Evolutionary conservation across 352 stramenopile genomes (phyloP), one percentile per base, ranked within the genome.

Genomic region (Pythium dissotocum): DNA sequence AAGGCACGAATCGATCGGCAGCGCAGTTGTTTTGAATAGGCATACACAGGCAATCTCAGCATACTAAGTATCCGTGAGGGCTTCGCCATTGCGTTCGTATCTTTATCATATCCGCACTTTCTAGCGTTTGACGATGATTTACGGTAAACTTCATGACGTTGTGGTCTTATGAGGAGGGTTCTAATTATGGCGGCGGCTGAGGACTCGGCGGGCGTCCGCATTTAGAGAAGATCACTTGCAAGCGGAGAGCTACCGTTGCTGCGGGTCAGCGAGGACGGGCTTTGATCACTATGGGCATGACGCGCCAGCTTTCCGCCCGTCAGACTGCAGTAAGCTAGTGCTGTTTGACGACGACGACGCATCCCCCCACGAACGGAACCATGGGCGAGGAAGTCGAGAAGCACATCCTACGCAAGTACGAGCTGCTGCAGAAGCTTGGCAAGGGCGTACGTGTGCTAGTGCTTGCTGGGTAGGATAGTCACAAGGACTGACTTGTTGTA

Each of bases 341-440:
- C 14, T 32, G 6, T 53, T 53, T 53, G 46, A 53, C n/a, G 16
- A 16, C 46, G 7, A 30, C 1, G 14, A 51, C 42, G 10, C 14
- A 24, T 6, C 4, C 46, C 7, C 5, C 12, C 2, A 30, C 4
- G 21, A 5, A 53, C 10, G 67, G 46, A 62, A 46, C 56, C n/a
- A 98, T 98, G 92, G 87, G 85, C 7, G 93, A 98, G 78, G 89
- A 97, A 69, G 88, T 98, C 57, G 91, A 98, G 71, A 94, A 93
- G 65, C 93, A 98, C 70, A 94, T 98, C 63, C 65, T 97, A 69
- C 83, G 89, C 77, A 96, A 97, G 73, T 98, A 97, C 71, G 91
- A 98, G 77, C 79, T 98, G 70, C 82, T 94, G 46, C 93, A 98
- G 64, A 97, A 97, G 66, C 84, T 98, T 13, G 94, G 94, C 63